Percentiles rank a stretch among this genome's conserved stretches.
These are phyloP conservation scores for Pythium biforme DNA, from an alignment of 352 stramenopile genomes.

Conservation along the genomic window DNA sequence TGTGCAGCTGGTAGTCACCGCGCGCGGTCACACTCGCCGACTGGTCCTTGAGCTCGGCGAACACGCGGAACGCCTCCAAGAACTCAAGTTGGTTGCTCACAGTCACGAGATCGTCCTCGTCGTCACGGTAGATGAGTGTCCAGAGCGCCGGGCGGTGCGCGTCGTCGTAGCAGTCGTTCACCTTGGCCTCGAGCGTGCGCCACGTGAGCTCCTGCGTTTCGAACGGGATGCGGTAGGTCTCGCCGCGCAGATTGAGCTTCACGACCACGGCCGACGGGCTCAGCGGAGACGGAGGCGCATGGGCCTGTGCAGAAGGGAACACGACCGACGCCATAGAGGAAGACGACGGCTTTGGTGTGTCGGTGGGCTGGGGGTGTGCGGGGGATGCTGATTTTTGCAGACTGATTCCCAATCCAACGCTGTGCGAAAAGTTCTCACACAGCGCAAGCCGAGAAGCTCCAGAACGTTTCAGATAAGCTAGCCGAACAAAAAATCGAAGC, in stretches of 20 bases:
- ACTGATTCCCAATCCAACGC: too few relatives aligned
- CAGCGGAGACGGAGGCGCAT: not conserved
- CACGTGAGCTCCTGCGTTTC: conserved; percentile 37
- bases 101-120: conserved; percentile 69
- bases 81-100: conserved; percentile 53
- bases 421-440: too few relatives aligned
- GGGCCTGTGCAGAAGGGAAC: not conserved
- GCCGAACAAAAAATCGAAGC: conserved; percentile 10
- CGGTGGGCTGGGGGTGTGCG: not conserved
- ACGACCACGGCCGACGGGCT: conserved; percentile 31
- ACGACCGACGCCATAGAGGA: conserved; percentile 10
- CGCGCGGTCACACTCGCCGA: not conserved
- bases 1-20: conserved; percentile 7
- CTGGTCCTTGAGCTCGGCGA: conserved; percentile 35
- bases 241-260: conserved; percentile 52
- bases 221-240: conserved; percentile 49
- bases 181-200: conserved; percentile 40
- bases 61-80: conserved; percentile 52
- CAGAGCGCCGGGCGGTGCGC: conserved; percentile 31
- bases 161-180: conserved; percentile 38
- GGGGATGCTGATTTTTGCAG: conserved; percentile 12
- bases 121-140: conserved; percentile 66
- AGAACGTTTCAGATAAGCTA: conserved; percentile 14
- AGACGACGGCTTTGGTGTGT: too few relatives aligned
- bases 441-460: not conserved